Evolutionary conservation across 2,329 filamentous ascomycete species (phyloP).

Genomic region (Aspergillus brunneoviolaceus): DNA sequence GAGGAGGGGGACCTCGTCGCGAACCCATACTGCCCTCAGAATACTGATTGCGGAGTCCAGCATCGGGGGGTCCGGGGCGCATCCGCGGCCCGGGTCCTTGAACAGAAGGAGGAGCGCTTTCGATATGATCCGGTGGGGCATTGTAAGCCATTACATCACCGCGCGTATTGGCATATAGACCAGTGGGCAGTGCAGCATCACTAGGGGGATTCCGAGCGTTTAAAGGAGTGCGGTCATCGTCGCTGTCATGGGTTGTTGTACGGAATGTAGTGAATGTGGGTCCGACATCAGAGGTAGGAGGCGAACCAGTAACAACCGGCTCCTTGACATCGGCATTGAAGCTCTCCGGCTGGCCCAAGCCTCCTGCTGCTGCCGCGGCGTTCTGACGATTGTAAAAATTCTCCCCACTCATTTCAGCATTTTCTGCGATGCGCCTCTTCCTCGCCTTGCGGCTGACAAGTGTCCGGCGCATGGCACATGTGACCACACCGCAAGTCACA

Average conservation of each 20-base stretch:
- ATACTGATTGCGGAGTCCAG: constrained; percentile 46
- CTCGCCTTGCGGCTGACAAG: constrained; percentile 89
- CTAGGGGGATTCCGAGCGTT: constrained; percentile 35
- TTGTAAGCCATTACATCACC: constrained; percentile 33
- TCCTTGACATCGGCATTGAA: constrained; percentile 56
- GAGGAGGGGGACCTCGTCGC: constrained; percentile 38
- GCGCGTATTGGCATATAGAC: constrained; percentile 29
- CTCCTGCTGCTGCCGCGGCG: constrained; percentile 29
- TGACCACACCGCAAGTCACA: constrained; percentile 76
- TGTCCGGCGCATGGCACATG: constrained; percentile 91
- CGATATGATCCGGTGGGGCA: constrained; percentile 38
- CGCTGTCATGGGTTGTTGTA: constrained; percentile 31
- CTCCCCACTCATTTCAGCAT: constrained; percentile 95
- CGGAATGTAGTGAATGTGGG: constrained; percentile 51
- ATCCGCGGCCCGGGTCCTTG: constrained; percentile 33
- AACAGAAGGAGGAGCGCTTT: constrained; percentile 33
- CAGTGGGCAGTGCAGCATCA: constrained; percentile 28
- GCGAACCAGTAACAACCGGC: constrained; percentile 55
- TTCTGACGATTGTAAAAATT: constrained; percentile 75
- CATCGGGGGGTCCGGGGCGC: constrained; percentile 44
- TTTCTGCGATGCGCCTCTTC: constrained; percentile 86
- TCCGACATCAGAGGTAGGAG: constrained; percentile 52
- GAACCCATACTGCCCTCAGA: constrained; percentile 50
- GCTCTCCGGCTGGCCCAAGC: constrained; percentile 14
- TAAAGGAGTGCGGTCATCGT: constrained; percentile 44